These are phyloP conservation scores for Oxytropis ochrocephala DNA, from an alignment of 306 rosid genomes.

Conservation along the genomic window DNA sequence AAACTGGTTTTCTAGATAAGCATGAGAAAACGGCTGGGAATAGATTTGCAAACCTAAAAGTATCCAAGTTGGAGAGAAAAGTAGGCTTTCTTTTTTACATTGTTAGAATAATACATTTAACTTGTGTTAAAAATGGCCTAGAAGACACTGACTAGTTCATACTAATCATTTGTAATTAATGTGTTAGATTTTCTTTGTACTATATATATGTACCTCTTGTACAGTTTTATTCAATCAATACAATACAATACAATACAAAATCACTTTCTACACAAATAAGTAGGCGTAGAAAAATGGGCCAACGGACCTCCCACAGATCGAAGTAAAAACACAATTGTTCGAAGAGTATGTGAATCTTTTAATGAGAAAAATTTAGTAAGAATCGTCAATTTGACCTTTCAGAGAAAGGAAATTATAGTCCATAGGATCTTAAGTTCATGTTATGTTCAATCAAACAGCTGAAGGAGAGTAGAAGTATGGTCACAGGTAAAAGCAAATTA, in stretches of 20 bases:
- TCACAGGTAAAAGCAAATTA: no score
- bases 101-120: no score
- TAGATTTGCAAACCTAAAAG: neutral
- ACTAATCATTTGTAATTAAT: no score
- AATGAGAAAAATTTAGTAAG: neutral
- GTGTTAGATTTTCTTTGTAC: no score
- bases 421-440: neutral
- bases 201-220: no score
- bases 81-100: neutral
- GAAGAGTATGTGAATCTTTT: neutral
- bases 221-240: no score
- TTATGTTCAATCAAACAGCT: neutral
- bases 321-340: neutral
- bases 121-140: no score
- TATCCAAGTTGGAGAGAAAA: neutral
- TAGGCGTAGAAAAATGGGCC: neutral
- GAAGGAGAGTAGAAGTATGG: neutral
- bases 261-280: no score
- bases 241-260: no score
- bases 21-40: neutral
- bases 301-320: neutral
- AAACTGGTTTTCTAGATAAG: neutral
- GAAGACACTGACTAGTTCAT: no score
- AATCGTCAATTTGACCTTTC: neutral
- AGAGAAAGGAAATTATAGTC: neutral